These are phyloP conservation scores for Raddia distichophylla DNA, from an alignment of 176 grass and related monocot species.

Conservation along the genomic window DNA sequence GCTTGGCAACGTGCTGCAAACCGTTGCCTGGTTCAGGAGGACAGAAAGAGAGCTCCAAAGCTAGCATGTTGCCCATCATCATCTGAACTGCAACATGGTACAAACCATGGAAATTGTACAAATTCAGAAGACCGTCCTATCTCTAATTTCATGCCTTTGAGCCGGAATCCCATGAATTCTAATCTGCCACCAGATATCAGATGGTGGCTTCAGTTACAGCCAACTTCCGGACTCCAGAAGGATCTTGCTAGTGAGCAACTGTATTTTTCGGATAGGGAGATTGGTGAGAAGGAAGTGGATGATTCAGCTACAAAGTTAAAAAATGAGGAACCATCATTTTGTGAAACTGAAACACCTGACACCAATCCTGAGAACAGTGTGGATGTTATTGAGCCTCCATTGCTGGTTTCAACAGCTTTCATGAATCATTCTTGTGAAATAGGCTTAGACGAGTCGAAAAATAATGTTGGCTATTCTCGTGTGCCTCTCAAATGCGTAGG, in stretches of 20 bases:
- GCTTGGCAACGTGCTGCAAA: conserved; percentile 88
- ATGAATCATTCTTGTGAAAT: conserved; percentile 44
- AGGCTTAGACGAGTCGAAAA: conserved; percentile 33
- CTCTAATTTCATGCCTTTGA: conserved; percentile 60
- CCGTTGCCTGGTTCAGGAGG: conserved; percentile 85
- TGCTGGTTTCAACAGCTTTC: conserved; percentile 50
- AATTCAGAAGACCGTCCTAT: conserved; percentile 41
- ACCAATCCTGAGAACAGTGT: conserved; percentile 25
- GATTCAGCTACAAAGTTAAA: conserved; percentile 30
- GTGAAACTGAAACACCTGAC: conserved; percentile 37
- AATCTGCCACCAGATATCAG: conserved; percentile 64
- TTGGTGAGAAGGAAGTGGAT: conserved; percentile 38
- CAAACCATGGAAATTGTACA: conserved; percentile 34
- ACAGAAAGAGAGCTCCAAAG: conserved; percentile 92
- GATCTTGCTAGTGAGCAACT: conserved; percentile 47
- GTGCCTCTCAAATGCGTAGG: conserved; percentile 36
- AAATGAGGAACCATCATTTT: conserved; percentile 29
- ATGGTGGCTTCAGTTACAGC: conserved; percentile 84
- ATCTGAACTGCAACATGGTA: conserved; percentile 50
- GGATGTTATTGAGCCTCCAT: conserved; percentile 41
- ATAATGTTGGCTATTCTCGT: conserved; percentile 20
- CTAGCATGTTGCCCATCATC: conserved; percentile 64
- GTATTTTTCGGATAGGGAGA: conserved; percentile 24
- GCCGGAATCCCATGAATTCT: conserved; percentile 53
- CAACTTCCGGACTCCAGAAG: conserved; percentile 58